These are phyloP conservation scores for Epichloe baconii DNA, from an alignment of 2,329 filamentous ascomycete species.

Conservation along the genomic window DNA sequence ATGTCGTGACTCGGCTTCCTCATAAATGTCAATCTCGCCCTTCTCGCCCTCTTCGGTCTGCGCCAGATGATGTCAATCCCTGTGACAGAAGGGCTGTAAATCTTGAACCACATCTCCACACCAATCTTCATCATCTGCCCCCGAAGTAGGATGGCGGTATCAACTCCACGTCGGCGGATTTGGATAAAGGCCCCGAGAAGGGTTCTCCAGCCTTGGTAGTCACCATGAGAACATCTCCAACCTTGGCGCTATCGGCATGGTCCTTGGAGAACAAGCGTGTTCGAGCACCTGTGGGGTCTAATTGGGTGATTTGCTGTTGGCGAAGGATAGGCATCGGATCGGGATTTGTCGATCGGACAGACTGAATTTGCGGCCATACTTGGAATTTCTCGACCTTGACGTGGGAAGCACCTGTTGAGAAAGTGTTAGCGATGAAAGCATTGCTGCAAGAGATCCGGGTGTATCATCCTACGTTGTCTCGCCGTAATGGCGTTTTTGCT, in stretches of 20 bases:
- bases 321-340: constrained; percentile 59
- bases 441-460: neutral
- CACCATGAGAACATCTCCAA: constrained; percentile 85
- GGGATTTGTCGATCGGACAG: constrained; percentile 41
- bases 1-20: constrained; percentile 77
- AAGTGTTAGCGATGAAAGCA: constrained; percentile 7
- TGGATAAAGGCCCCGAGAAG: constrained; percentile 76
- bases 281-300: constrained; percentile 78
- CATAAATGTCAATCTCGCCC: constrained; percentile 85
- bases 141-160: constrained; percentile 76
- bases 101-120: constrained; percentile 96
- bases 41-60: constrained; percentile 67
- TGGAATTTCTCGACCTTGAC: constrained; percentile 29
- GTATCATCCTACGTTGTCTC: constrained; percentile 21
- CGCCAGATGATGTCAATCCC: constrained; percentile 91
- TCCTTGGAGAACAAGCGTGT: constrained; percentile 65
- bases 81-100: constrained; percentile 80
- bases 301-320: constrained; percentile 52
- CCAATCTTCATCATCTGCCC: constrained; percentile 77
- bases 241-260: constrained; percentile 66
- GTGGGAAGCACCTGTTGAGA: constrained; percentile 19
- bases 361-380: constrained; percentile 42
- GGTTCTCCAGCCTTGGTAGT: constrained; percentile 71
- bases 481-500: constrained; percentile 16
- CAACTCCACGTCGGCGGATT: constrained; percentile 76